Percentiles rank a stretch among this genome's conserved stretches.
Conservation (phyloP, 2,329 filamentous ascomycete species). For the Podosphaera fusca region DNA sequence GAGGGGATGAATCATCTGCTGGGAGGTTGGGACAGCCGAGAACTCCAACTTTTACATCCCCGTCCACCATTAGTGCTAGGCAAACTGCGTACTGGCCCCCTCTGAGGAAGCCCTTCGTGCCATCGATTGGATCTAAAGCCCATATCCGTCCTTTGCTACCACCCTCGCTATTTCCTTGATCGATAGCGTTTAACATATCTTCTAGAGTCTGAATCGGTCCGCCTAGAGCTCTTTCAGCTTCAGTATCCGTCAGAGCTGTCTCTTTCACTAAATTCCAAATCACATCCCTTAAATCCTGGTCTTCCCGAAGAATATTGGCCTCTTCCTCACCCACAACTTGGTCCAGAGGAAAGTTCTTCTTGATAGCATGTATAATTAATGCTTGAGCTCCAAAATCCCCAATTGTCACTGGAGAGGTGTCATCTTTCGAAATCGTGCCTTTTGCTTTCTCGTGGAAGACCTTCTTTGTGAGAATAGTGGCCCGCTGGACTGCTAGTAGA, state of each 20-base stretch:
- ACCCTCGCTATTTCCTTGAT: conserved; percentile 45
- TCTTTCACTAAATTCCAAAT: conserved; percentile 69
- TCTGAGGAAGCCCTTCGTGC: conserved; percentile 88
- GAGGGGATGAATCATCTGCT: conserved; percentile 50
- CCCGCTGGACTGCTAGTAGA: conserved; percentile 72
- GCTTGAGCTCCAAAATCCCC: conserved; percentile 96
- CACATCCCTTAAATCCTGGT: conserved; percentile 43
- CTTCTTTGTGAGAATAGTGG: conserved; percentile 48
- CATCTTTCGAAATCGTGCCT: conserved; percentile 80
- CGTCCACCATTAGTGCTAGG: conserved; percentile 75
- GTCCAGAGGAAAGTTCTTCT: conserved; percentile 72
- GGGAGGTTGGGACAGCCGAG: conserved; percentile 91
- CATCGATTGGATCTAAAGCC: conserved; percentile 94
- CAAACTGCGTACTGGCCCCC: conserved; percentile 96
- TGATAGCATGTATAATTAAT: conserved; percentile 77
- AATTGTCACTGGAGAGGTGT: conserved; percentile 91
- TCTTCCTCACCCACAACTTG: conserved; percentile 93
- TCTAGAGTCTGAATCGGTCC: conserved; percentile 43
- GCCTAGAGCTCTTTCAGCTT: conserved; percentile 44
- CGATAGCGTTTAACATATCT: conserved; percentile 42
- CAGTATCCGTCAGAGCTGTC: conserved; percentile 42
- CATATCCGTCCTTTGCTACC: conserved; percentile 62
- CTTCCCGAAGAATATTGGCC: conserved; percentile 51
- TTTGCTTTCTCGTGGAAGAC: conserved; percentile 80
- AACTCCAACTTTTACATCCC: conserved; percentile 81